Percentiles rank a stretch among this genome's conserved stretches.
Evolutionary conservation across 306 rosid genomes (phyloP).

Genomic region (Myrica gale): DNA sequence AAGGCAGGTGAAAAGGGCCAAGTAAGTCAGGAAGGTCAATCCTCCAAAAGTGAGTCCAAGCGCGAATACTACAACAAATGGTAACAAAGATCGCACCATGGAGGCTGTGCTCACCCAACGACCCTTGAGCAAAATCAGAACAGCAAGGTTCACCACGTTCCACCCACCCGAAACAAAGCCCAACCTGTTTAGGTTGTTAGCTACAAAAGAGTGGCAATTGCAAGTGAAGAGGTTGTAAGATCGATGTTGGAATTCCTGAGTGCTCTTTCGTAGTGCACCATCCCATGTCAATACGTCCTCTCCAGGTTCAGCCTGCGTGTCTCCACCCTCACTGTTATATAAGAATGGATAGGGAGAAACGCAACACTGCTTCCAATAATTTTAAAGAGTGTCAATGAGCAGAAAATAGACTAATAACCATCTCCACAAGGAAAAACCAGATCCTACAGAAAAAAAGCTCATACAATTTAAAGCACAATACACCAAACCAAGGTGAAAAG

Average conservation of each 20-base stretch:
- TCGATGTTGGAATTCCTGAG: slow-evolving; percentile 85
- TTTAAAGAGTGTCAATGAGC: slow-evolving; percentile 32
- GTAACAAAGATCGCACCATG: slow-evolving; percentile 58
- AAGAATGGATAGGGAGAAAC: slow-evolving; percentile 35
- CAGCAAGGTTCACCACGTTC: slow-evolving; percentile 96
- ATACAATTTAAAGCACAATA: slow-evolving; percentile 22
- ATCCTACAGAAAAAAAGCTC: slow-evolving; percentile 12
- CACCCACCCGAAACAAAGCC: slow-evolving; percentile 68
- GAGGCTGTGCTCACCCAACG: slow-evolving; percentile 76
- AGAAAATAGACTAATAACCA: slow-evolving; percentile 14
- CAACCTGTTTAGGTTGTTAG: slow-evolving; percentile 78
- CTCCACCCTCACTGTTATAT: slow-evolving; percentile 39
- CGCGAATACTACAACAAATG: slow-evolving; percentile 54
- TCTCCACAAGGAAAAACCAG: slow-evolving; percentile 14
- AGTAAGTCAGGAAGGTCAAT: slow-evolving; percentile 60
- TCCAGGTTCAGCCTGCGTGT: slow-evolving; percentile 43
- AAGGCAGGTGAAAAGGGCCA: slow-evolving; percentile 50
- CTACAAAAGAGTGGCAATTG: slow-evolving; percentile 95
- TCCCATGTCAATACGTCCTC: slow-evolving; percentile 69
- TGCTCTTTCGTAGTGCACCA: slow-evolving; percentile 68
- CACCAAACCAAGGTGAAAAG: slow-evolving; percentile 23
- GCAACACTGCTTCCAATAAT: slow-evolving; percentile 50
- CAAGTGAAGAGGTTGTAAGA: slow-evolving; percentile 80
- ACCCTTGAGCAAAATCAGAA: slow-evolving; percentile 71
- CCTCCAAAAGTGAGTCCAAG: slow-evolving; percentile 73